These are phyloP conservation scores for Solanum clarkiae DNA, from an alignment of 257 asterid species.

Conservation along the genomic window DNA sequence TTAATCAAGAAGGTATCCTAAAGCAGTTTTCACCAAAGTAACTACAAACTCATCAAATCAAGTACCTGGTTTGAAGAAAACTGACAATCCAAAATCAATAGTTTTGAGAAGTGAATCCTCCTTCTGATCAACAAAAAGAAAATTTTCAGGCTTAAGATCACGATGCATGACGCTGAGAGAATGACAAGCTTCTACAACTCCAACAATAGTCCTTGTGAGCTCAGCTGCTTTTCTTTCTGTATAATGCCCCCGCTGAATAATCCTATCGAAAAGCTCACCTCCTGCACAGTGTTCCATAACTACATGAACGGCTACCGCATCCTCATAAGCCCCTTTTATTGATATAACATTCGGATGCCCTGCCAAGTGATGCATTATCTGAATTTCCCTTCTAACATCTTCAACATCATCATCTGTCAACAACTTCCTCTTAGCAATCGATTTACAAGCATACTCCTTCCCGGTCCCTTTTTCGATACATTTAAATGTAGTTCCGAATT, in stretches of 20 bases:
- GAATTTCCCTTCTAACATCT: constrained; percentile 94
- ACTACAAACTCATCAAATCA: background rate
- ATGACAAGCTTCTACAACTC: constrained; percentile 95
- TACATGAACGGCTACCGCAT: constrained; percentile 80
- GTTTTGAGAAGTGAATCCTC: constrained; percentile 92
- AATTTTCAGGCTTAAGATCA: constrained; percentile 95
- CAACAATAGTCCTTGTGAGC: constrained; percentile 90
- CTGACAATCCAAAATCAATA: constrained; percentile 82
- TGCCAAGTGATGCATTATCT: constrained; percentile 93
- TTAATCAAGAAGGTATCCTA: background rate
- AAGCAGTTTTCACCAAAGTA: background rate
- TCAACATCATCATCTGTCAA: constrained; percentile 83
- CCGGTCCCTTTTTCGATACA: constrained; percentile 65
- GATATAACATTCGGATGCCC: constrained; percentile 91
- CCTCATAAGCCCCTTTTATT: constrained; percentile 85
- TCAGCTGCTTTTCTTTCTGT: constrained; percentile 91
- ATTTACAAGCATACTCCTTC: constrained; percentile 78
- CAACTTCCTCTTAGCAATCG: constrained; percentile 88
- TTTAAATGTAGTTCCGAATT: constrained; percentile 75
- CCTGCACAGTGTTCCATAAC: constrained; percentile 93
- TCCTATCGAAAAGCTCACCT: constrained; percentile 92
- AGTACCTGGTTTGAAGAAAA: constrained; percentile 91
- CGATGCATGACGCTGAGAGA: constrained; percentile 96
- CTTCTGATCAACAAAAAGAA: constrained; percentile 69
- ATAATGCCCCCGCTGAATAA: constrained; percentile 84